Conservation (phyloP, 2,329 filamentous ascomycete genomes). For the Sordariomycetes sp. region DNA sequence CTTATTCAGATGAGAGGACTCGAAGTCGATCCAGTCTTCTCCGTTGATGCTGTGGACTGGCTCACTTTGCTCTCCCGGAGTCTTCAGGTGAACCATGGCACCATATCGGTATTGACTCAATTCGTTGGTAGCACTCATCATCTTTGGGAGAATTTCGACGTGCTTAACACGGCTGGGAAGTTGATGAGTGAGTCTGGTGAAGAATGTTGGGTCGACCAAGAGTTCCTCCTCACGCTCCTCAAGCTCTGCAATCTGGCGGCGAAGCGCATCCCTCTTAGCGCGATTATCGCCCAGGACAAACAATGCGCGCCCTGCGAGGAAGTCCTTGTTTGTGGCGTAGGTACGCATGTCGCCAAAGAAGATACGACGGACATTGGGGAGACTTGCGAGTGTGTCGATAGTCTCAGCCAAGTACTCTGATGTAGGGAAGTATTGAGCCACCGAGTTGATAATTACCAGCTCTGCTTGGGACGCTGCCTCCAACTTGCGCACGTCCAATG, state of each 20-base stretch:
- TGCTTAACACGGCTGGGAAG: no score
- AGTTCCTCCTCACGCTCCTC: constrained; percentile 11
- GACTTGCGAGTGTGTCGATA: constrained; percentile 3
- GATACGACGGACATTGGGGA: constrained; percentile 5
- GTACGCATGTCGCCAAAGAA: constrained; percentile 13
- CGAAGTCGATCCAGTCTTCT: no score
- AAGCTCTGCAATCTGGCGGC: constrained; percentile 5
- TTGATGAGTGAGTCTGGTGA: no score
- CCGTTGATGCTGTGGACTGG: no score
- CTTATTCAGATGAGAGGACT: no score
- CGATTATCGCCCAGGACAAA: constrained; percentile 1
- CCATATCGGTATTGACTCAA: constrained; percentile 15
- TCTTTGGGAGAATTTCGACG: constrained; percentile 15
- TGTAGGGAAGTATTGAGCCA: constrained; percentile 10
- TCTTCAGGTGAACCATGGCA: constrained; percentile 14
- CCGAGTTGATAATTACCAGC: constrained; percentile 9
- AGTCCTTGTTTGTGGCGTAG: constrained; percentile 8
- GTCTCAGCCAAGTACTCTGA: constrained; percentile 5
- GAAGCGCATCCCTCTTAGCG: constrained; percentile 4
- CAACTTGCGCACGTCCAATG: constrained; percentile 9
- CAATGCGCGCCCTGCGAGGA: constrained; percentile 7
- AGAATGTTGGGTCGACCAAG: constrained; percentile 14
- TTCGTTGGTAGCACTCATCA: constrained; percentile 14
- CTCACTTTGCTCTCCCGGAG: no score
- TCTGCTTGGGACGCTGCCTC: constrained; percentile 3